Conservation (phyloP, 2,329 filamentous ascomycete genomes). For the Aspergillus oerlinghausenensis region DNA sequence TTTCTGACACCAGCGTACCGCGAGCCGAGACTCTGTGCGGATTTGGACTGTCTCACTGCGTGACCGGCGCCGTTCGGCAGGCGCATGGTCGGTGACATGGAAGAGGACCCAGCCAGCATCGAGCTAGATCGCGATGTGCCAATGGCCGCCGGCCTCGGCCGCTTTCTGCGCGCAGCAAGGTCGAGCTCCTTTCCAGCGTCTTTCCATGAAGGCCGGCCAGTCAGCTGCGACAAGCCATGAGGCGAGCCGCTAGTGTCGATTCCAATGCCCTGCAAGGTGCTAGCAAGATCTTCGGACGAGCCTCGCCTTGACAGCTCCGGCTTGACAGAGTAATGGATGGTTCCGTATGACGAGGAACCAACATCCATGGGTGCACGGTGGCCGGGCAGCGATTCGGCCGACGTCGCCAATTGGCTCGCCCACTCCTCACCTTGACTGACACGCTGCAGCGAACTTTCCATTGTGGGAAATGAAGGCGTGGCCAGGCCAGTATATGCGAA, state of each 20-base stretch:
- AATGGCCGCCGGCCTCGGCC: constrained; percentile 44
- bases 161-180: constrained; percentile 43
- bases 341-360: constrained; percentile 22
- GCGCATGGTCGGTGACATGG: constrained; percentile 39
- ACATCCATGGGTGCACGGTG: constrained; percentile 21
- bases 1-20: constrained; percentile 46
- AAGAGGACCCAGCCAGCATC: constrained; percentile 34
- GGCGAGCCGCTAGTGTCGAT: constrained; percentile 25
- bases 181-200: constrained; percentile 40
- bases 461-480: constrained; percentile 16
- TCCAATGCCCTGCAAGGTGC: constrained; percentile 33
- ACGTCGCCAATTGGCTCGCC: constrained; percentile 17
- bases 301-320: constrained; percentile 28
- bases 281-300: constrained; percentile 32
- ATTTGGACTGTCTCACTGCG: constrained; percentile 44
- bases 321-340: constrained; percentile 31
- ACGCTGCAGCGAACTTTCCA: constrained; percentile 15
- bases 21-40: constrained; percentile 41
- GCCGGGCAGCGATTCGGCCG: constrained; percentile 14
- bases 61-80: constrained; percentile 31
- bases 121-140: constrained; percentile 38
- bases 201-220: constrained; percentile 29
- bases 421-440: constrained; percentile 22
- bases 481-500: constrained; percentile 21
- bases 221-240: constrained; percentile 22